Evolutionary conservation across 495 filamentous ascomycete genomes (phyloP).

Genomic region (Chaetomium tenue): DNA sequence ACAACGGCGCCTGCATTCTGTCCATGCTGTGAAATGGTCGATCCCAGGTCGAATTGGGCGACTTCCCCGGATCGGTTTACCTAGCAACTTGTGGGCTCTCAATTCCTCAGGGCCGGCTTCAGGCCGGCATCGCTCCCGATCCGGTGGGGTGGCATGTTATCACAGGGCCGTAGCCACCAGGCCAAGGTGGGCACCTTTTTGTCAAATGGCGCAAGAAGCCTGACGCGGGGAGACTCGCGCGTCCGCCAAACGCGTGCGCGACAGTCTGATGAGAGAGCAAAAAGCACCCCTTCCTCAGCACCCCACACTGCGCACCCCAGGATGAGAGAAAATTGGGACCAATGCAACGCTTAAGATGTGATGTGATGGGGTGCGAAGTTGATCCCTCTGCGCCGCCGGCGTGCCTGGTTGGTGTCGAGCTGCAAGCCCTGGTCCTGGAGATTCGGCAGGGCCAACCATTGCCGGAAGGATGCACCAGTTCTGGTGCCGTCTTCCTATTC

Average conservation of each 20-base stretch:
- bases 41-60: not conserved
- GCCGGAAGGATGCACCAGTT: slow-evolving; percentile 6
- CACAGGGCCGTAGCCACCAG: not conserved
- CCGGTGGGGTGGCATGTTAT: not conserved
- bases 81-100: slow-evolving; percentile 1
- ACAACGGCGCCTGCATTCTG: not conserved
- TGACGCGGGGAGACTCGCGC: slow-evolving; percentile 4
- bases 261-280: not conserved
- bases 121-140: not conserved
- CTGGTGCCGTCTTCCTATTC: too few species aligned
- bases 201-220: not conserved
- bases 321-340: slow-evolving; percentile 10
- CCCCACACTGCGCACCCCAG: slow-evolving; percentile 4
- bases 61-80: not conserved
- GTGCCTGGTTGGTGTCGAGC: slow-evolving; percentile 14
- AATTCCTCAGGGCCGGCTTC: not conserved
- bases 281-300: not conserved
- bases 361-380: slow-evolving; percentile 20
- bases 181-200: not conserved
- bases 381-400: slow-evolving; percentile 16
- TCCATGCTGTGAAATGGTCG: not conserved
- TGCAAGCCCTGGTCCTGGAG: slow-evolving; percentile 12
- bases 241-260: not conserved
- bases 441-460: slow-evolving; percentile 1
- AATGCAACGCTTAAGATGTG: slow-evolving; percentile 23